Conservation (phyloP, 2,329 filamentous ascomycete genomes). For the Fusarium tricinctum region DNA sequence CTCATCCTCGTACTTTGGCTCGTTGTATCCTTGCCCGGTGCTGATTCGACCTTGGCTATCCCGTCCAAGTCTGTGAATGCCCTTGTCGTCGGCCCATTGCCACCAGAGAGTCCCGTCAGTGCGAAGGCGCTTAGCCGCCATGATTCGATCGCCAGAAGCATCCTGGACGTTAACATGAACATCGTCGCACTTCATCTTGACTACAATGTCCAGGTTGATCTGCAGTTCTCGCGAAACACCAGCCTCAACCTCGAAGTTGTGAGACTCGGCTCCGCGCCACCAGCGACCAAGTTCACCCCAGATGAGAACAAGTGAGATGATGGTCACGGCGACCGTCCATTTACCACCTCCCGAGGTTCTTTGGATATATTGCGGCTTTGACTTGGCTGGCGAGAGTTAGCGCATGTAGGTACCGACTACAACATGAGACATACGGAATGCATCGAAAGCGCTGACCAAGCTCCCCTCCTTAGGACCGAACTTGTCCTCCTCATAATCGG, state of each 20-base stretch:
- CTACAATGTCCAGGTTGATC: constrained; percentile 94
- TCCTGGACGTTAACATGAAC: constrained; percentile 98
- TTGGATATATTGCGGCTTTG: constrained; percentile 92
- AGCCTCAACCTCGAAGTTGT: constrained; percentile 95
- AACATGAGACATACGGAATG: constrained; percentile 79
- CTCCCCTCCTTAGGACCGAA: constrained; percentile 78
- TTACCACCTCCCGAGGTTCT: constrained; percentile 89
- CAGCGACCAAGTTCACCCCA: constrained; percentile 84
- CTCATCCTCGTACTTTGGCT: constrained; percentile 67
- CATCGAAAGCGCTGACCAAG: constrained; percentile 91
- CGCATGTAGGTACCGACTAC: not conserved
- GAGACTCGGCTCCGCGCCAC: constrained; percentile 86
- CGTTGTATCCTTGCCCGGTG: constrained; percentile 65
- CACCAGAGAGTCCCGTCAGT: constrained; percentile 84
- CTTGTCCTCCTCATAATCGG: constrained; percentile 77
- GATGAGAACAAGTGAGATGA: constrained; percentile 81
- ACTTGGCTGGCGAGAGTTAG: constrained; percentile 78
- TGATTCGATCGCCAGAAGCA: constrained; percentile 89
- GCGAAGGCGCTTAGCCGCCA: constrained; percentile 80
- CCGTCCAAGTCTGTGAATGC: constrained; percentile 71
- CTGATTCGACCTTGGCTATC: constrained; percentile 68
- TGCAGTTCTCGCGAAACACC: constrained; percentile 88
- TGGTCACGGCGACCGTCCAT: constrained; percentile 87
- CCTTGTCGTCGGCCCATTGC: constrained; percentile 82
- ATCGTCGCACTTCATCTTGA: constrained; percentile 88